These are phyloP conservation scores for Pythium plurisporium DNA, from an alignment of 352 stramenopile species.

Conservation along the genomic window DNA sequence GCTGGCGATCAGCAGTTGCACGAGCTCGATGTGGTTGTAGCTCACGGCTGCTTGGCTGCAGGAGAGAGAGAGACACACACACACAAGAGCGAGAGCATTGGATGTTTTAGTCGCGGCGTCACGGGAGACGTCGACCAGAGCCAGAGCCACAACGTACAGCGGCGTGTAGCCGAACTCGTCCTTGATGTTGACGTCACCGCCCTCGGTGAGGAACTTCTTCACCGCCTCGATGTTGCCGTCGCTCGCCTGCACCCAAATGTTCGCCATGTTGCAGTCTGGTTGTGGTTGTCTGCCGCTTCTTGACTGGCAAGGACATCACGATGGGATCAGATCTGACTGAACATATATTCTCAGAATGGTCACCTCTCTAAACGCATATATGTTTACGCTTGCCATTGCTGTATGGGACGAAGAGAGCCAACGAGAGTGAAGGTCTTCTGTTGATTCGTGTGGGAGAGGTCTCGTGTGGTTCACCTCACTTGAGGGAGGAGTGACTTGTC, in stretches of 20 bases:
- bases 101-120: too few relatives aligned
- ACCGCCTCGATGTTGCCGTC: slow-evolving; percentile 29
- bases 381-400: slow-evolving; percentile 1
- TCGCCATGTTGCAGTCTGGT: slow-evolving; percentile 13
- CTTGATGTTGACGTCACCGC: slow-evolving; percentile 25
- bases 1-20: slow-evolving; percentile 24
- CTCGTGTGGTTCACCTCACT: slow-evolving; percentile 12
- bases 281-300: background rate
- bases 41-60: slow-evolving; percentile 36
- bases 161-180: slow-evolving; percentile 37
- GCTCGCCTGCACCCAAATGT: slow-evolving; percentile 35
- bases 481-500: slow-evolving; percentile 11
- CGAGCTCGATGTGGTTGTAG: slow-evolving; percentile 35
- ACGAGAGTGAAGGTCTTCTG: slow-evolving; percentile 7
- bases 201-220: slow-evolving; percentile 25
- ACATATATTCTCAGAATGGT: slow-evolving; percentile 6
- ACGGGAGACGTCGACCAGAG: too few relatives aligned
- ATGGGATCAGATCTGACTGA: slow-evolving; percentile 14
- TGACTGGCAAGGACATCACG: slow-evolving; percentile 8
- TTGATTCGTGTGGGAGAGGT: slow-evolving; percentile 4
- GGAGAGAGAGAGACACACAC: too few relatives aligned
- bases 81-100: too few relatives aligned
- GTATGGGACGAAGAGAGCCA: background rate
- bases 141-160: slow-evolving; percentile 17
- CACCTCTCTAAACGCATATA: slow-evolving; percentile 1